Conservation (phyloP, 768 basidiomycete species). For the Hygrocybe coccinea region DNA sequence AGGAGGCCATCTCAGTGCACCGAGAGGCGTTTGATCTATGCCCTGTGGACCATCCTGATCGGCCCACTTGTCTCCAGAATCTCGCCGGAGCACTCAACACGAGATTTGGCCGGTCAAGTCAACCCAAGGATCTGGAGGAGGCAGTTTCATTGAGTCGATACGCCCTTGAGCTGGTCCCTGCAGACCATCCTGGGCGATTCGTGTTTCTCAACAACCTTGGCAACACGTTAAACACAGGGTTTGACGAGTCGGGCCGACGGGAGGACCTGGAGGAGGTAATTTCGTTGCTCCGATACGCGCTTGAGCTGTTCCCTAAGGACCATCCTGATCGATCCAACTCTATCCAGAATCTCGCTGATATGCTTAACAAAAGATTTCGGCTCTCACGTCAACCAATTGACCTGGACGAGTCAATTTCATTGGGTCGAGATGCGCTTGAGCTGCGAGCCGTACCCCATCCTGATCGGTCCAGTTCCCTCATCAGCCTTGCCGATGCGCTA, state of each 20-base stretch:
- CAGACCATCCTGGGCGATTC: slow-evolving; percentile 7
- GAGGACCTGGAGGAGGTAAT: slow-evolving; percentile 26
- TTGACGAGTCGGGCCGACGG: background rate
- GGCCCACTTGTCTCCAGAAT: background rate
- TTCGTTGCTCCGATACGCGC: background rate
- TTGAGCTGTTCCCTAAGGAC: background rate
- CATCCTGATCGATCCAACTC: background rate
- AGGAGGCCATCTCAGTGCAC: slow-evolving; percentile 8
- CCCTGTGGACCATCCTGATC: slow-evolving; percentile 2
- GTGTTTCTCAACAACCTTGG: slow-evolving; percentile 12
- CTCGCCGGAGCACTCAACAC: background rate
- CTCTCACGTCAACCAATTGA: background rate
- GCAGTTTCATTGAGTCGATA: background rate
- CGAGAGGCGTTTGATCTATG: slow-evolving; percentile 11
- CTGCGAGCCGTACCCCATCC: slow-evolving; percentile 5
- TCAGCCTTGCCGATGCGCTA: slow-evolving; percentile 17
- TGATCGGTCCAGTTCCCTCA: slow-evolving; percentile 5
- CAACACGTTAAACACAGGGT: slow-evolving; percentile 21
- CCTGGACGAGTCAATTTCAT: slow-evolving; percentile 10
- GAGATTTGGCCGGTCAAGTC: background rate
- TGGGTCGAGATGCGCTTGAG: slow-evolving; percentile 1
- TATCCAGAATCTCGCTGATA: background rate
- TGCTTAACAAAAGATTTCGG: background rate
- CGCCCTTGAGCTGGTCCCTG: background rate
- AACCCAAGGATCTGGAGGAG: background rate